Conservation (phyloP, 2,329 filamentous ascomycete genomes). For the Colletotrichum sansevieriae region DNA sequence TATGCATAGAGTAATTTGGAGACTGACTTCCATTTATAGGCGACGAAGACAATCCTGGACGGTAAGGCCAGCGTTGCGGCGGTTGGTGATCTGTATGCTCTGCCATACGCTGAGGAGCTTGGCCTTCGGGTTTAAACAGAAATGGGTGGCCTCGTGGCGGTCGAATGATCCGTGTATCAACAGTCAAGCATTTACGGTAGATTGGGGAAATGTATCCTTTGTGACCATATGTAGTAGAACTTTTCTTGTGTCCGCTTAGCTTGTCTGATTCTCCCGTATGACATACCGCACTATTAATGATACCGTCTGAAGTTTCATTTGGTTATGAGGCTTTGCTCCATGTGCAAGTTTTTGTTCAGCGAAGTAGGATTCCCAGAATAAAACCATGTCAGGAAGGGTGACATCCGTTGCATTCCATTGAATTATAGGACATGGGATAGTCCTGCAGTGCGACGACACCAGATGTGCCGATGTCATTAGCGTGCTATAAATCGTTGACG, state of each 20-base stretch:
- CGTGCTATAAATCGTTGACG: slow-evolving; percentile 1
- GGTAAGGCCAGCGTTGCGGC: slow-evolving; percentile 90
- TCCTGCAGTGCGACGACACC: slow-evolving; percentile 2
- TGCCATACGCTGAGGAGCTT: slow-evolving; percentile 94
- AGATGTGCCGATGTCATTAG: no score
- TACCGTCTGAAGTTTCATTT: slow-evolving; percentile 8
- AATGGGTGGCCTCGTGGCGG: slow-evolving; percentile 44
- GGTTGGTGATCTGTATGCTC: slow-evolving; percentile 90
- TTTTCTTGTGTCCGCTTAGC: slow-evolving; percentile 43
- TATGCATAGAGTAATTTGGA: slow-evolving; percentile 36
- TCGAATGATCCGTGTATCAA: slow-evolving; percentile 55
- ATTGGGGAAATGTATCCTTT: slow-evolving; percentile 57
- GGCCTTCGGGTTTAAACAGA: slow-evolving; percentile 88
- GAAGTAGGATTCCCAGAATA: background rate
- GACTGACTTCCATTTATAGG: slow-evolving; percentile 64
- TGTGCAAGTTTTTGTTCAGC: background rate
- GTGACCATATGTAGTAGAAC: slow-evolving; percentile 62
- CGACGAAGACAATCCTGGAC: slow-evolving; percentile 88
- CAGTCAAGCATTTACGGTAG: slow-evolving; percentile 52
- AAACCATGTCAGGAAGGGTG: background rate
- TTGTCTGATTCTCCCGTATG: slow-evolving; percentile 36
- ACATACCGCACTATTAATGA: slow-evolving; percentile 7
- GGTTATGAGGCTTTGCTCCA: background rate
- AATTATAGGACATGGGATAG: slow-evolving; percentile 4
- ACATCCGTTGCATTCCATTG: background rate